A percentile compares a stretch with the other conserved stretches of the same genome.
phyloP scores from a whole-genome alignment of 305 asterid species.

The Andrographis paniculata region DNA sequence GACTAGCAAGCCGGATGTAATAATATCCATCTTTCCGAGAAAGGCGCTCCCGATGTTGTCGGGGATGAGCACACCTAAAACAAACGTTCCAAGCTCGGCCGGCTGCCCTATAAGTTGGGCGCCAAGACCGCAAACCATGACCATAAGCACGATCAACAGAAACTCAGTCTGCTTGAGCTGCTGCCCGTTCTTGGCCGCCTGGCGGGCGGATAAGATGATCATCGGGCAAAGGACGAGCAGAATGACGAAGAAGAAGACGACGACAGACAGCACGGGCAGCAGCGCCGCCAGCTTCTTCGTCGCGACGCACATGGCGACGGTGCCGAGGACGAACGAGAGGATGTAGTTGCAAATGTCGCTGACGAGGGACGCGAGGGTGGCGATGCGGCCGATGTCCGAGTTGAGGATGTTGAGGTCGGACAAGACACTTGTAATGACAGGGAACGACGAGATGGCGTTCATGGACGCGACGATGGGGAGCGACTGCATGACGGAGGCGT shows the following conservation, averaged over 20 bases:
- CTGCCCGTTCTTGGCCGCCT: constrained; percentile 32
- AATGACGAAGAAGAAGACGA: constrained; percentile 7
- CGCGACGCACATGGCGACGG: constrained; percentile 11
- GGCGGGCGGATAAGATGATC: constrained; percentile 17
- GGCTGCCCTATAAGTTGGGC: constrained; percentile 50
- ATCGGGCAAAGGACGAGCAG: constrained; percentile 29
- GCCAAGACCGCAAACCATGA: constrained; percentile 28
- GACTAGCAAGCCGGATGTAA: constrained; percentile 33
- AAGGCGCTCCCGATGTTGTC: constrained; percentile 39
- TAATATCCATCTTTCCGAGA: constrained; percentile 29
- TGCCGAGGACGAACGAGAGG: constrained; percentile 1
- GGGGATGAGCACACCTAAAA: constrained; percentile 43
- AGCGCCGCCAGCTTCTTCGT: constrained; percentile 3
- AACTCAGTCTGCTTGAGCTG: constrained; percentile 42
- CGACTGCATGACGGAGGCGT: constrained; percentile 2
- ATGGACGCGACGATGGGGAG: constrained; percentile 28
- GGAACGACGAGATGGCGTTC: constrained; percentile 37
- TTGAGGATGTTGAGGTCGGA: constrained; percentile 57
- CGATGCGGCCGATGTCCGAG: constrained; percentile 55
- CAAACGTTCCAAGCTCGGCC: constrained; percentile 37
- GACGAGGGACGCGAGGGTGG: constrained; percentile 38
- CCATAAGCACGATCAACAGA: constrained; percentile 22
- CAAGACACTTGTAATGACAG: constrained; percentile 46
- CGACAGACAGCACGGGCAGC: constrained; percentile 6
- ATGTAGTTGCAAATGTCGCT: constrained; percentile 35